Base-by-base conservation (phyloP, 495 filamentous ascomycete genomes). In the Bombardia bombarda region DNA sequence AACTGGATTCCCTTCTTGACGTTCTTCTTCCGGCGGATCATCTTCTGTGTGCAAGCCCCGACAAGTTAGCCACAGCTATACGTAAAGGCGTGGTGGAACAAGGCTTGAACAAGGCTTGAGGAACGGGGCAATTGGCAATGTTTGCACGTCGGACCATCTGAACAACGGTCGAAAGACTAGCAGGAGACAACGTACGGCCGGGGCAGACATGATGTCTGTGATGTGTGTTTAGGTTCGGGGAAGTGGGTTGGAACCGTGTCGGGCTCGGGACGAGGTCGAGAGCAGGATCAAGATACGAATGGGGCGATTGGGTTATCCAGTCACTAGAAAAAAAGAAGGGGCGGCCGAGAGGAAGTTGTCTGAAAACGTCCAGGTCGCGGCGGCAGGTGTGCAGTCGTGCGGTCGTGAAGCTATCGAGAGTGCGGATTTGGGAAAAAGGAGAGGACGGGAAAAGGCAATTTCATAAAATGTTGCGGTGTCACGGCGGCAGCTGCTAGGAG, bases 1-100 rank as follows among this genome's bases (percentile, higher is more conserved):
- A 98, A 98, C 76, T 97, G 93, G 60, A 98, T 96, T 53, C 92
- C 92, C 83, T 97, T 98, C 84, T 98, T 98, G 70, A 97, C 90
- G 77, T 97, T 96, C 81, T 98, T 98, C 90, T 98, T 98, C 62
- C 88, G 83, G 70, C 92, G 90, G 65, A 95, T 89, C 83, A 93
- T 89, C 65, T 90, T 86, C 84, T 89, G 68, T 45, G 44, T 34
- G 14, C 53, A 42, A 19, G 32, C 44, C 32, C n/a, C n/a, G 52
- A 47, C 52, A 51, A 53, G 55, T 69, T 67, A 67, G 63, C 51
- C 31, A 47, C 41, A 30, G 46, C 34, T 43, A 51, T 50, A 10
- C 14, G 39, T 40, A 17, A 17, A 22, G 25, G 17, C 17, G 17
- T 28, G 39, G n/a, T n/a, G n/a, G n/a, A n/a, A n/a, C n/a, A n/a